These are phyloP conservation scores for Aspergillus sp. DNA, from an alignment of 2,329 filamentous ascomycete genomes.

Conservation along the genomic window DNA sequence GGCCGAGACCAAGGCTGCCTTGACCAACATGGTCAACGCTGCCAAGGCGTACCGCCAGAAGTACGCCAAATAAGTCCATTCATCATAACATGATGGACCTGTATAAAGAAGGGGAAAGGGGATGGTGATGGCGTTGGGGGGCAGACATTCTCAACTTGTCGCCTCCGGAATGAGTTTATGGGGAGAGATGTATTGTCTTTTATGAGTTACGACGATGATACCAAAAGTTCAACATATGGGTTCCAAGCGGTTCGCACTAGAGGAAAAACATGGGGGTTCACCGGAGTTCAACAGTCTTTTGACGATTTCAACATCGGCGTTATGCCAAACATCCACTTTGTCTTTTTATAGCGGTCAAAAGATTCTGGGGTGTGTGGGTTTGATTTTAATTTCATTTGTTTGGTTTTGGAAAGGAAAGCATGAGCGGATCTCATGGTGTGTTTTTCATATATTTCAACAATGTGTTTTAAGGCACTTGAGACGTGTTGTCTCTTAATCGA, in stretches of 20 bases:
- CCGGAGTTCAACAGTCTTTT: constrained; percentile 31
- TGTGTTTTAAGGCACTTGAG: constrained; percentile 17
- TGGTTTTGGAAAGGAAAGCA: constrained; percentile 8
- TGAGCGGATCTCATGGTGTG: constrained; percentile 11
- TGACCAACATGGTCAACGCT: constrained; percentile 95
- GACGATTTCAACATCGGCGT: constrained; percentile 47
- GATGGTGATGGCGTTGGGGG: constrained; percentile 8
- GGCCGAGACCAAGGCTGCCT: constrained; percentile 94
- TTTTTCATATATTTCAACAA: constrained; percentile 30
- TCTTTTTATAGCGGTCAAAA: constrained; percentile 4
- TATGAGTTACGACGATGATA: constrained; percentile 36
- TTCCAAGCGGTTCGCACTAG: constrained; percentile 28
- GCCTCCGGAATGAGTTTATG: constrained; percentile 19
- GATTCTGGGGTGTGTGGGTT: constrained; percentile 7
- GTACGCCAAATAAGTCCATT: constrained; percentile 43
- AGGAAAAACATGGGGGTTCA: constrained; percentile 28
- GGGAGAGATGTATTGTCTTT: constrained; percentile 21
- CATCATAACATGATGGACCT: constrained; percentile 10
- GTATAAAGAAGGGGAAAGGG: neutral
- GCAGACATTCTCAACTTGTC: constrained; percentile 33
- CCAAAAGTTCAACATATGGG: constrained; percentile 38
- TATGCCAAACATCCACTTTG: constrained; percentile 11
- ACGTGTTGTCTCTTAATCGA: constrained; percentile 2
- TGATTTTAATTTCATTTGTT: constrained; percentile 6
- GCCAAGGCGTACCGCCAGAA: constrained; percentile 94